Base-by-base conservation (phyloP, 2,329 filamentous ascomycete species). In the Alternaria tenuissima region DNA sequence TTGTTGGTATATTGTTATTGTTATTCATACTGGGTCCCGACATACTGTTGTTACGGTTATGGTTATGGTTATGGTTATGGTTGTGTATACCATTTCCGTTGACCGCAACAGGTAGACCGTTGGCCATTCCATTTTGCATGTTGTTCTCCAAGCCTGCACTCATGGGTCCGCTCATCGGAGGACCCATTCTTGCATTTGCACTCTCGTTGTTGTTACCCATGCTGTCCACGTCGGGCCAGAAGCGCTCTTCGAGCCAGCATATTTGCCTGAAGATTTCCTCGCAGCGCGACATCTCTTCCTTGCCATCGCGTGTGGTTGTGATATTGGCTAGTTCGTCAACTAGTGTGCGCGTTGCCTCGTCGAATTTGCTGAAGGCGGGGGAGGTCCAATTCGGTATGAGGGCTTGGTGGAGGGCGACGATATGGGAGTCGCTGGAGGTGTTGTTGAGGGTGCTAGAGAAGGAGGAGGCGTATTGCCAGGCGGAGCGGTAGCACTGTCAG, bases 351-450 rank as follows among this genome's bases (percentile, higher is more conserved):
- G 80, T 82, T 5, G 82, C 82, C 48, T 83, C 82, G 18, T 84
- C 81, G 60, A 84, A 84, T 60, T 83, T 83, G 66, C 70, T 74
- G 65, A 83, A 84, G 44, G 82, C 81, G 11, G 80, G 77, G 0
- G 82, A 83, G 0, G 81, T 83, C 82, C 82, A 84, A 64, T 84
- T 84, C 2, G 81, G 82, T 44, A 84, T 84, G 24, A 84, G 73
- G 6, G 81, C 79, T 70, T 84, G 81, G 66, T 83, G 82, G 11
- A 84, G 78, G 34, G 82, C 81, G 52, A 80, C 74, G 48, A 82
- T 81, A 69, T 84, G 82, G 30, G 71, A 70, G n/a, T 82, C 81
- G 51, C 67, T 73, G 49, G 73, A 73, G 7, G 77, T 75, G 0
- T 75, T 77, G 43, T 76, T 72, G 55, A 80, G 72, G n/a, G 77